Evolutionary conservation across 441 rosid genomes (phyloP).

Genomic region (Euphorbia schlechtendalii): DNA sequence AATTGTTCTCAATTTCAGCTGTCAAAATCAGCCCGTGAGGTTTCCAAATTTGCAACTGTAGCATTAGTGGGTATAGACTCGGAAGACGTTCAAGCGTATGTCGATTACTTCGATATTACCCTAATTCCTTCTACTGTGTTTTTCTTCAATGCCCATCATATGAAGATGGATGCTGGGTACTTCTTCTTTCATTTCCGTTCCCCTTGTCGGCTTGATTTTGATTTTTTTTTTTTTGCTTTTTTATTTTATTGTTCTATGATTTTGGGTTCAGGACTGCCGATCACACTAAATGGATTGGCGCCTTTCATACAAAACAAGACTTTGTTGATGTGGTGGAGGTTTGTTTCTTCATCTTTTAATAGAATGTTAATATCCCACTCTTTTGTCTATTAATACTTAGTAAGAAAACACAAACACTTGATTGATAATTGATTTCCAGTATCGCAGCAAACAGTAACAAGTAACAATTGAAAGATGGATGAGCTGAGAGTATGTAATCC

Average conservation of each 20-base stretch:
- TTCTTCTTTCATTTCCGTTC: neutral
- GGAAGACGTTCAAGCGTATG: conserved; percentile 64
- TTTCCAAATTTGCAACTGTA: conserved; percentile 47
- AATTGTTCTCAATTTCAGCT: conserved; percentile 27
- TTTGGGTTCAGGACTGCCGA: conserved; percentile 63
- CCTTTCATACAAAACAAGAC: conserved; percentile 71
- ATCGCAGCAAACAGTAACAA: no score
- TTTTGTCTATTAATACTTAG: neutral
- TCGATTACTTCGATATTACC: conserved; percentile 75
- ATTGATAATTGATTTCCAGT: neutral
- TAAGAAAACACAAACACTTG: neutral
- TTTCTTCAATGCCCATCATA: conserved; percentile 90
- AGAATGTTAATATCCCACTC: neutral
- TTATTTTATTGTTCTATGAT: neutral
- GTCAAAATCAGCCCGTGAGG: conserved; percentile 46
- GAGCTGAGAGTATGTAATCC: neutral
- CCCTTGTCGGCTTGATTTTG: neutral
- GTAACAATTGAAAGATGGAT: neutral
- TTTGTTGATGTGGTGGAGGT: conserved; percentile 91
- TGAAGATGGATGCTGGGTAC: conserved; percentile 94
- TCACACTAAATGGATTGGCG: conserved; percentile 89
- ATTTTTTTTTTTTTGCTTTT: neutral
- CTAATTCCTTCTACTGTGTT: conserved; percentile 65
- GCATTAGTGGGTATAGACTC: conserved; percentile 69
- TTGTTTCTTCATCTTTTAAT: conserved; percentile 1